These are phyloP conservation scores for Aspergillus hiratsukae DNA, from an alignment of 2,329 filamentous ascomycete genomes.

Conservation along the genomic window DNA sequence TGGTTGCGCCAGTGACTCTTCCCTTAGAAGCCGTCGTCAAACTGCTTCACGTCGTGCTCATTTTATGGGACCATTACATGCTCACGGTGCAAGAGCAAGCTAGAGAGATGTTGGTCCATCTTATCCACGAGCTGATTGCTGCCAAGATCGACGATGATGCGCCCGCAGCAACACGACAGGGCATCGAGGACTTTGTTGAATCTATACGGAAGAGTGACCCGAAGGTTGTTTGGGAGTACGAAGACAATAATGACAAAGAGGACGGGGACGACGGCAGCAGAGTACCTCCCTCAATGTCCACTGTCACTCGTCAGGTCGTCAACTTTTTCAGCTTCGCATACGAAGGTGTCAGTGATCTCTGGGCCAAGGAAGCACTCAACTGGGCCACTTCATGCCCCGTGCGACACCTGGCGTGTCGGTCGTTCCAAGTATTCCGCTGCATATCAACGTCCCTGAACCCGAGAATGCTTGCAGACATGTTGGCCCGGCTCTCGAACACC, in stretches of 20 bases:
- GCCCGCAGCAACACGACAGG: constrained; percentile 62
- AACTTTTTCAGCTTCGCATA: constrained; percentile 80
- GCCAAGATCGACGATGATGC: constrained; percentile 68
- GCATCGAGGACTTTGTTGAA: constrained; percentile 85
- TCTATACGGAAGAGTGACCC: constrained; percentile 77
- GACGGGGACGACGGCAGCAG: constrained; percentile 69
- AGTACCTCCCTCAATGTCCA: constrained; percentile 82
- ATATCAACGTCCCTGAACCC: constrained; percentile 88
- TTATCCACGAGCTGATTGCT: constrained; percentile 93
- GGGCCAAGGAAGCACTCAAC: constrained; percentile 82
- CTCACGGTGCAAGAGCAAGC: constrained; percentile 93
- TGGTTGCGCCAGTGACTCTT: constrained; percentile 85
- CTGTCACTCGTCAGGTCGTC: constrained; percentile 75
- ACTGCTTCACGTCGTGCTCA: constrained; percentile 82
- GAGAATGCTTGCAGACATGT: constrained; percentile 93
- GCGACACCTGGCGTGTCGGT: constrained; percentile 88
- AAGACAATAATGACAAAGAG: constrained; percentile 78
- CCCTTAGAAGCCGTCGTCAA: constrained; percentile 75
- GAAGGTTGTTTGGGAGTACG: constrained; percentile 87
- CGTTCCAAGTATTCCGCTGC: constrained; percentile 95
- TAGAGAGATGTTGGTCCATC: constrained; percentile 93
- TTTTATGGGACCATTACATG: constrained; percentile 97
- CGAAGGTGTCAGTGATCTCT: constrained; percentile 82
- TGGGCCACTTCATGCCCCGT: constrained; percentile 98
- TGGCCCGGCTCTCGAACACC: constrained; percentile 89